A percentile compares a stretch with the other conserved stretches of the same genome.
Evolutionary conservation across 1,139 yeast species (phyloP).

Genomic region (Hanseniaspora sp.): DNA sequence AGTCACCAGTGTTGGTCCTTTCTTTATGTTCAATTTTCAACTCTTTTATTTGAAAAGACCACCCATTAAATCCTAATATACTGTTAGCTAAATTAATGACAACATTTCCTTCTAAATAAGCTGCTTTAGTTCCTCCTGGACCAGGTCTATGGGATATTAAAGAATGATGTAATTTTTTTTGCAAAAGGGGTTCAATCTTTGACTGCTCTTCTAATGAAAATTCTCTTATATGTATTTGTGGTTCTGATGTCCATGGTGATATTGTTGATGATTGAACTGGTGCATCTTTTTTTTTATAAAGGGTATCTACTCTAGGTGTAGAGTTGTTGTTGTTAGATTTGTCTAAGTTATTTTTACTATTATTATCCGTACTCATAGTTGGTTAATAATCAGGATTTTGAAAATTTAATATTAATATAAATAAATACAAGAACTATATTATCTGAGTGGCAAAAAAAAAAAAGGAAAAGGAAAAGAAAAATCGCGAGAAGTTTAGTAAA

Average conservation of each 20-base stretch:
- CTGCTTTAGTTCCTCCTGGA: constrained; percentile 56
- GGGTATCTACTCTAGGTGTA: neutral
- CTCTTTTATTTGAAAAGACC: constrained; percentile 60
- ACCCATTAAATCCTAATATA: constrained; percentile 71
- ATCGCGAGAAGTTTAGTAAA: too few species aligned
- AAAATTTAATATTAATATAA: too few species aligned
- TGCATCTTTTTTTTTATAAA: constrained; percentile 6
- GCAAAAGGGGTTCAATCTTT: constrained; percentile 3
- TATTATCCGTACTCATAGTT: too few species aligned
- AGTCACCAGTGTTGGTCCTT: constrained; percentile 39
- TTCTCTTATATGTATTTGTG: constrained; percentile 12
- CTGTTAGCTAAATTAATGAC: constrained; percentile 69
- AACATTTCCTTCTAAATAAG: constrained; percentile 73
- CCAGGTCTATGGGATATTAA: constrained; percentile 44
- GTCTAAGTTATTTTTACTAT: too few species aligned
- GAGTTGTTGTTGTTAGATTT: neutral
- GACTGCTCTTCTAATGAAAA: constrained; percentile 9
- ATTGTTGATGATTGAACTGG: neutral
- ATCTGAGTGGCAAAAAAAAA: neutral
- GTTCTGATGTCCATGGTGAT: neutral
- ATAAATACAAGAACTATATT: too few species aligned
- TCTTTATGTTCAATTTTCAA: constrained; percentile 65
- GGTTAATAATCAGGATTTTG: too few species aligned
- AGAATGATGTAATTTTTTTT: constrained; percentile 6
- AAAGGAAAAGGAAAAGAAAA: too few species aligned